Base-by-base conservation (phyloP, 2,329 filamentous ascomycete species). In the Xylaria sp. region DNA sequence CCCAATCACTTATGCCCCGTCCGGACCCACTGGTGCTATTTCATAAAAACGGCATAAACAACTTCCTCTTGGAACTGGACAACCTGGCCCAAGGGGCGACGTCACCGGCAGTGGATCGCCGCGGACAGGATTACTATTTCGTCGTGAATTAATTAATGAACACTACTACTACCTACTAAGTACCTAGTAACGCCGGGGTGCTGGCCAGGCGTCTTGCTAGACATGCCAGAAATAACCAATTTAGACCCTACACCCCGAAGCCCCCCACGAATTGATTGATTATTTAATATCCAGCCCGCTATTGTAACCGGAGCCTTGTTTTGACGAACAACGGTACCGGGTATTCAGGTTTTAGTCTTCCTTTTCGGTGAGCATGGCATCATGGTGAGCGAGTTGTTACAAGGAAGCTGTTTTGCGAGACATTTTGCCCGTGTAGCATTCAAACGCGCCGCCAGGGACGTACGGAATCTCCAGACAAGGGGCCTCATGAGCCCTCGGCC, bases 321-420 rank as follows among this genome's bases (percentile, higher is more conserved):
- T n/a, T n/a, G n/a, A n/a, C n/a, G n/a, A n/a, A n/a, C n/a, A n/a
- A n/a, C n/a, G n/a, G n/a, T n/a, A n/a, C n/a, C n/a, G n/a, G n/a
- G n/a, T n/a, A n/a, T n/a, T n/a, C n/a, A n/a, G n/a, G n/a, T n/a
- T n/a, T n/a, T n/a, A n/a, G n/a, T n/a, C n/a, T n/a, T n/a, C n/a
- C n/a, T n/a, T n/a, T n/a, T n/a, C n/a, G n/a, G n/a, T 48, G 44
- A 58, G 43, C 40, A 58, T 49, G 21, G 48, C 37, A 31, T 37
- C 55, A 62, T 62, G 49, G 48, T 59, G 60, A 62, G 54, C 60
- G 60, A 62, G 59, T 54, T 54, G 43, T 51, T 37, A 58, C 54
- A 27, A 44, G 27, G 51, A 52, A 43, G 6, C 29, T 29, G 55
- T 54, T 58, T 51, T 55, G 54, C 49, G 21, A 47, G 41, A 29